phyloP scores from a whole-genome alignment of 139 green algal species.

The Chlamydomonas sphaeroides region DNA sequence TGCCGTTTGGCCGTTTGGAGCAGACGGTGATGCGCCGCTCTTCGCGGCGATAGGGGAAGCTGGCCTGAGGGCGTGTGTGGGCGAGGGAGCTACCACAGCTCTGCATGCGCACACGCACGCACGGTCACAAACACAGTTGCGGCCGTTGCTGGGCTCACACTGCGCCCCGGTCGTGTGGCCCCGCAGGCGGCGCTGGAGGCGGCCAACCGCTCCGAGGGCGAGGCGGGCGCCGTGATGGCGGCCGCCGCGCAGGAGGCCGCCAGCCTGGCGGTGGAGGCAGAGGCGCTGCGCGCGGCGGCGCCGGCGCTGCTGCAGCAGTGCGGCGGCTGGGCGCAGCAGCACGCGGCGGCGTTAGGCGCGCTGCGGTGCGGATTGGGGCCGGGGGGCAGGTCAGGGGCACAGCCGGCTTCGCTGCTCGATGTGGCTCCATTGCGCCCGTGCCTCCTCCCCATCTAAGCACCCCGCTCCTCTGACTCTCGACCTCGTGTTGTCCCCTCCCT shows the following conservation, averaged over 20 bases:
- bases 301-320: constrained; percentile 22
- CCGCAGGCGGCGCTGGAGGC: constrained; percentile 17
- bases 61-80: too few relatives aligned
- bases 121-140: too few relatives aligned
- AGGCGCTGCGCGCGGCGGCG: constrained; percentile 7
- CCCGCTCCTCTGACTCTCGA: neutral
- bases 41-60: too few relatives aligned
- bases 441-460: too few relatives aligned
- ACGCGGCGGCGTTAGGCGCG: constrained; percentile 15
- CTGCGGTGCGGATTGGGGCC: constrained; percentile 3
- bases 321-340: constrained; percentile 36
- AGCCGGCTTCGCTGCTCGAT: too few relatives aligned
- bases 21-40: too few relatives aligned
- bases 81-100: too few relatives aligned
- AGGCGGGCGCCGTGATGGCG: constrained; percentile 2
- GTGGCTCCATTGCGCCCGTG: too few relatives aligned
- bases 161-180: too few relatives aligned
- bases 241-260: constrained; percentile 5
- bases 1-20: too few relatives aligned
- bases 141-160: too few relatives aligned
- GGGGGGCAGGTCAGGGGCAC: neutral
- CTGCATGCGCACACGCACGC: too few relatives aligned
- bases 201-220: neutral
- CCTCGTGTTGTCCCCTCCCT: neutral
- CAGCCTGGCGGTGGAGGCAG: constrained; percentile 11